Conservation (phyloP, 176 grass and related monocot genomes). For the Rhipidocladum racemiflorum region DNA sequence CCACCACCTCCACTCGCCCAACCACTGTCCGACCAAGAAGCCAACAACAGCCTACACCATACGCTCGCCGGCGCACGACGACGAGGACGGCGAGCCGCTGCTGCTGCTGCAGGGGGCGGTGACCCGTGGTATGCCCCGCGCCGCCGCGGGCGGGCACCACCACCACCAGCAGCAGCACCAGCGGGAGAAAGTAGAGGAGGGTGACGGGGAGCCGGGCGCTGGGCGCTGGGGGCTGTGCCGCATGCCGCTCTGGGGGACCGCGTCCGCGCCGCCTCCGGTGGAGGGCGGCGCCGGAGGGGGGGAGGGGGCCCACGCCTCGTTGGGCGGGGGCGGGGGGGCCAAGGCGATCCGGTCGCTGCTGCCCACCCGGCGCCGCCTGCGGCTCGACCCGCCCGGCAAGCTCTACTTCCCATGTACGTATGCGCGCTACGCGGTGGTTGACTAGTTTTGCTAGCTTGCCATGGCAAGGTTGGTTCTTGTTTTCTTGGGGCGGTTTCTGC, state of each 20-base stretch:
- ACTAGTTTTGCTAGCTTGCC: not conserved
- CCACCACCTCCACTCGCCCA: not conserved
- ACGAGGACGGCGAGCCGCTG: slow-evolving; percentile 11
- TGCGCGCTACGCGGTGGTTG: not conserved
- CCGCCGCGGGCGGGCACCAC: not conserved
- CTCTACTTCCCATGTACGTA: slow-evolving; percentile 91
- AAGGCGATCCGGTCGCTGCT: slow-evolving; percentile 70
- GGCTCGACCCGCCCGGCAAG: slow-evolving; percentile 80
- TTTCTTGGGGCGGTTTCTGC: not conserved
- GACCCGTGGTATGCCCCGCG: not conserved
- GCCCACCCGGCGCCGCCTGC: slow-evolving; percentile 76
- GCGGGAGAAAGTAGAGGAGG: not conserved
- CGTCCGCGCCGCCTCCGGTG: slow-evolving; percentile 22
- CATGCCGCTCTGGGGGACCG: slow-evolving; percentile 48
- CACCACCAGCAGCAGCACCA: not conserved
- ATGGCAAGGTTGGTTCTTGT: not conserved
- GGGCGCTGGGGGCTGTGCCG: slow-evolving; percentile 17
- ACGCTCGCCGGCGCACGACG: slow-evolving; percentile 1
- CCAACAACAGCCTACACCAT: not conserved
- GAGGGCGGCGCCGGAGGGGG: not conserved
- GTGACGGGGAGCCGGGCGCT: not conserved
- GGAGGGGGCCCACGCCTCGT: not conserved
- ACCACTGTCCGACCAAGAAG: not conserved
- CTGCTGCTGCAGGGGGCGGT: slow-evolving; percentile 6
- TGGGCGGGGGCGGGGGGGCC: slow-evolving; percentile 13